Percentiles rank a stretch among this genome's conserved stretches.
phyloP scores from a whole-genome alignment of 371 early-diverging fungal genomes.

The Mucor lusitanicus region DNA sequence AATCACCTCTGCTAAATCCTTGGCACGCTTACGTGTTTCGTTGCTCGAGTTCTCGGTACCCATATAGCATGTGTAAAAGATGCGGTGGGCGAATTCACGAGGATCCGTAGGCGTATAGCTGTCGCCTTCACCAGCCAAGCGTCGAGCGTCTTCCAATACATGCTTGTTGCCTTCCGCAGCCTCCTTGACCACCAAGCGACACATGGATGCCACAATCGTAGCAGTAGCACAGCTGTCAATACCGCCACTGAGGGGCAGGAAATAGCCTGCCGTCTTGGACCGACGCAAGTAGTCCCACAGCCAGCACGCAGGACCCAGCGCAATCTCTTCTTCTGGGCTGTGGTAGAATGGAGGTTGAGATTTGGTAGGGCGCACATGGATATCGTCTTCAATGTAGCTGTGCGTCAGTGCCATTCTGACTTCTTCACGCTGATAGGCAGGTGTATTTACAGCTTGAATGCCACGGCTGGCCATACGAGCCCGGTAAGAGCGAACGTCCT shows the following conservation, averaged over 20 bases:
- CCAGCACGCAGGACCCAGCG: slow-evolving; percentile 98
- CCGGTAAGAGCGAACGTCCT: slow-evolving; percentile 86
- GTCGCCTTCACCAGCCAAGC: slow-evolving; percentile 58
- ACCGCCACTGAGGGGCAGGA: slow-evolving; percentile 96
- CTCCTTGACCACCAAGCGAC: slow-evolving; percentile 81
- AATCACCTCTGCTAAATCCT: slow-evolving; percentile 76
- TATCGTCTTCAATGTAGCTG: slow-evolving; percentile 44
- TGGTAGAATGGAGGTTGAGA: slow-evolving; percentile 52
- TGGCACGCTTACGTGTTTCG: slow-evolving; percentile 87
- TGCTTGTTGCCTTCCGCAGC: slow-evolving; percentile 63
- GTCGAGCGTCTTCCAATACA: slow-evolving; percentile 77
- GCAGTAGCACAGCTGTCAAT: slow-evolving; percentile 96
- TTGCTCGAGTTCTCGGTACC: slow-evolving; percentile 87
- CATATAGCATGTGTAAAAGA: slow-evolving; percentile 97
- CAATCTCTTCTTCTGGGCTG: slow-evolving; percentile 80
- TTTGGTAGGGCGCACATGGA: slow-evolving; percentile 33
- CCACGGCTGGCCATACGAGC: slow-evolving; percentile 73
- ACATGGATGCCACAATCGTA: slow-evolving; percentile 93
- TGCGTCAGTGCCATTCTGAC: slow-evolving; percentile 59
- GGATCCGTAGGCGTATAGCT: slow-evolving; percentile 76
- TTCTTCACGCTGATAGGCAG: slow-evolving; percentile 65
- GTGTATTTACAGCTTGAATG: slow-evolving; percentile 72
- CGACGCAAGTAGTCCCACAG: slow-evolving; percentile 98
- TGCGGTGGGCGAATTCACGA: slow-evolving; percentile 77
- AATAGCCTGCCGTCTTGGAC: slow-evolving; percentile 88